These are phyloP conservation scores for Clonostachys sp. DNA, from an alignment of 2,329 filamentous ascomycete species.

Conservation along the genomic window DNA sequence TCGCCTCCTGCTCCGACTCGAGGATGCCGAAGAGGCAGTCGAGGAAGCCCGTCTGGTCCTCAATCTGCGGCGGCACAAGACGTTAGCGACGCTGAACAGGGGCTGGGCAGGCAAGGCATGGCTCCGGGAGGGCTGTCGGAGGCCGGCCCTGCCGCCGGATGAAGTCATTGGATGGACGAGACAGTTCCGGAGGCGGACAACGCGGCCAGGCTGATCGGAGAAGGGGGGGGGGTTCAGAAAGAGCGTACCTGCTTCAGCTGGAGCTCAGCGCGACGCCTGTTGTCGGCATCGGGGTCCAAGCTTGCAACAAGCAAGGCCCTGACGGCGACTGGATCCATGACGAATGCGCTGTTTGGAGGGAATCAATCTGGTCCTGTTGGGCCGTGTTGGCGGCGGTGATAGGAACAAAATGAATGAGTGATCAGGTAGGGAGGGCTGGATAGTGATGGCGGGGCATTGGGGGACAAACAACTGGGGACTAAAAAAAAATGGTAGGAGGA, in stretches of 20 bases:
- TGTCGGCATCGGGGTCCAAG: constrained; percentile 69
- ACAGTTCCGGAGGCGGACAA: no score
- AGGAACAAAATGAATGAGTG: no score
- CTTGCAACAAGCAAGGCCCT: constrained; percentile 74
- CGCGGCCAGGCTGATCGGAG: background rate
- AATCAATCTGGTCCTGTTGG: no score
- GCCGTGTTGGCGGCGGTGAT: no score
- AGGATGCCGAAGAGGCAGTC: constrained; percentile 88
- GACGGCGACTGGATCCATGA: constrained; percentile 72
- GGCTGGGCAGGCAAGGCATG: no score
- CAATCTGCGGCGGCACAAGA: constrained; percentile 56
- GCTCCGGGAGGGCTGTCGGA: no score
- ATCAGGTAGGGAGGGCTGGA: no score
- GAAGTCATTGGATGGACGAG: no score
- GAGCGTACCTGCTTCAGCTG: constrained; percentile 71
- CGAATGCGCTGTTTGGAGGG: background rate
- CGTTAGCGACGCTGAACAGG: background rate
- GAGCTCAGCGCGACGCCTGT: constrained; percentile 71
- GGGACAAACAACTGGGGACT: no score
- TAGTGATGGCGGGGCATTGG: no score
- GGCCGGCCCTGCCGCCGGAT: no score
- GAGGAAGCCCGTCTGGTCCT: constrained; percentile 84
- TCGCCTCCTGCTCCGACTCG: constrained; percentile 79
- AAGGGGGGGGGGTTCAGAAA: background rate
- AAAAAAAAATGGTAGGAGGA: no score